Conservation (phyloP, 257 asterid species). For the Solanum ossicruentum region DNA sequence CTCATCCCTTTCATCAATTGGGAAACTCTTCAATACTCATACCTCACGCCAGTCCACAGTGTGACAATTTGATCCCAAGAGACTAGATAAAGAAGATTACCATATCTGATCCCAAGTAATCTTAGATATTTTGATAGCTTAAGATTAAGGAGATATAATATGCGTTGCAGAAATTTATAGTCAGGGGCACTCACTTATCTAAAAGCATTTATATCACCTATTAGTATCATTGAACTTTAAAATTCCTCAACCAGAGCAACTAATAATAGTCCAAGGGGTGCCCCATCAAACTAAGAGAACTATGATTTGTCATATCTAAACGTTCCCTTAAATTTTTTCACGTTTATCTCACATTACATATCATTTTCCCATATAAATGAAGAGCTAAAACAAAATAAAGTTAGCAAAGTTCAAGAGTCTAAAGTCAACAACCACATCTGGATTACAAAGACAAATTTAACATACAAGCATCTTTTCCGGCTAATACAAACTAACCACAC, state of each 20-base stretch:
- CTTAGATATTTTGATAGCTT: background rate
- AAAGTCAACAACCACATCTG: background rate
- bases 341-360: background rate
- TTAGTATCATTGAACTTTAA: background rate
- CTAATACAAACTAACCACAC: background rate
- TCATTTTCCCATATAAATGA: background rate
- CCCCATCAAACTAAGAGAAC: background rate
- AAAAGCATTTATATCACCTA: background rate
- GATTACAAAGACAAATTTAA: background rate
- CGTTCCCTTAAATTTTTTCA: background rate
- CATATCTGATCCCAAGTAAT: background rate
- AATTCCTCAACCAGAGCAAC: too few species aligned
- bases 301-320: background rate
- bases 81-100: background rate
- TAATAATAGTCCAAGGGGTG: background rate
- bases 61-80: background rate
- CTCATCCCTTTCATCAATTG: too few species aligned
- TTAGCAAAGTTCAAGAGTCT: background rate
- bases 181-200: background rate
- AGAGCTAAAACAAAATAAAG: background rate
- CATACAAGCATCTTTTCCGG: background rate
- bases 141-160: background rate
- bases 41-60: too few species aligned
- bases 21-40: too few species aligned
- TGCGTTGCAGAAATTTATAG: background rate